Base-by-base conservation (phyloP, 2,329 filamentous ascomycete genomes). In the Colletotrichum costaricense region DNA sequence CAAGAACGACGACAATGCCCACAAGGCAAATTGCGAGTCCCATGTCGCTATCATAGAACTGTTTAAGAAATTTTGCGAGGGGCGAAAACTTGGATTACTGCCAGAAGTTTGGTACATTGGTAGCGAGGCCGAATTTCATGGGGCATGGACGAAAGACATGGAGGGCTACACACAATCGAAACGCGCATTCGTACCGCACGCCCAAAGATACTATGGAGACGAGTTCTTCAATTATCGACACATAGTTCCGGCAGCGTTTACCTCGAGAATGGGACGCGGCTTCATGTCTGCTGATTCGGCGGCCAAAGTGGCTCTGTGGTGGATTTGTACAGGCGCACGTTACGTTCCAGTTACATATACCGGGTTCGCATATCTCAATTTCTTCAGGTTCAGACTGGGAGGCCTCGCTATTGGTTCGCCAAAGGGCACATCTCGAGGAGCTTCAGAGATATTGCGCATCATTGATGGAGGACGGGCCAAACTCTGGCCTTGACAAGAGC, bases 91-190 rank as follows among this genome's bases (percentile, higher is more conserved):
- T 42, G 35, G 35, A 16, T 42, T 42, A 16, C 35, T 72, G 4
- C 75, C 76, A 2, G 76, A 77, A 57, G 72, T 77, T 7, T 77
- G 74, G 76, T 77, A 76, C 30, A 46, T 77, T 9, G 76, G 76
- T 55, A 75, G 73, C 63, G 75, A 76, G 49, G 76, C 76, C 7
- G 75, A 77, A 49, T 16, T 77, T 11, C 76, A 77, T 52, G 76
- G 76, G 11, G 54, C 75, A 7, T 72, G 75, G 69, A 68, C 67
- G 22, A 16, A 12, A 7, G 58, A 35, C 60, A 75, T 76, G 74
- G 30, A 72, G 19, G 54, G 9, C 5, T 77, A 77, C 69, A 67
- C 68, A 2, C 58, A 60, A 3, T 76, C 70, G 6, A 76, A 75
- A 55, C 67, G 74, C 8, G 69, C 74, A 1, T 76, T 76, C 60